Evolutionary conservation across 495 filamentous ascomycete genomes (phyloP).

Genomic region (Penicillium arizonense): DNA sequence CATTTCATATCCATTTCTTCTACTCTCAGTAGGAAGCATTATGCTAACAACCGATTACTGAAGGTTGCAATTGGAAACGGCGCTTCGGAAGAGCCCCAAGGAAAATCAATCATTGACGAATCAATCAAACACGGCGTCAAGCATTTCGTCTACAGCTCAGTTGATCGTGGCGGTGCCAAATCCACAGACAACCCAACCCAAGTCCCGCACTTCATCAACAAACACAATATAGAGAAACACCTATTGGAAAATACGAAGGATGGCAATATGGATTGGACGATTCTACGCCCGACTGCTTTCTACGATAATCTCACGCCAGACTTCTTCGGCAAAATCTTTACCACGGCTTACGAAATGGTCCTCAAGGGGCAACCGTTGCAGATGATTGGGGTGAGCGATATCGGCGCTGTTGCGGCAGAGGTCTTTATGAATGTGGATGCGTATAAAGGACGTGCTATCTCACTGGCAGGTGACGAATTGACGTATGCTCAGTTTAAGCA

Average conservation of each 20-base stretch:
- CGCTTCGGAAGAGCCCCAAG: constrained; percentile 54
- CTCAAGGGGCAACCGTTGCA: constrained; percentile 54
- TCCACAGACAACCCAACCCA: constrained; percentile 56
- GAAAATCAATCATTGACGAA: constrained; percentile 59
- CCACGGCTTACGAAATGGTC: constrained; percentile 46
- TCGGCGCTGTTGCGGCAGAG: constrained; percentile 62
- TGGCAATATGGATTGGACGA: constrained; percentile 55
- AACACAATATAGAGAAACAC: constrained; percentile 64
- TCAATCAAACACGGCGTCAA: constrained; percentile 55
- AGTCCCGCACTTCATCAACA: constrained; percentile 61
- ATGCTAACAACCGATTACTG: constrained; percentile 30
- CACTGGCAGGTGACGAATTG: constrained; percentile 60
- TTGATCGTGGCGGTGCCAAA: constrained; percentile 63
- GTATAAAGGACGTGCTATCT: constrained; percentile 46
- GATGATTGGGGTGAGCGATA: constrained; percentile 56
- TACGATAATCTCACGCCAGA: constrained; percentile 62
- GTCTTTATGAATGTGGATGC: constrained; percentile 52
- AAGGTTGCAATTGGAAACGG: constrained; percentile 20
- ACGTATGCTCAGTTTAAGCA: constrained; percentile 47
- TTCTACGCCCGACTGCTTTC: constrained; percentile 63
- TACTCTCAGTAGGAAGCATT: constrained; percentile 17
- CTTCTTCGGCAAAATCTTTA: constrained; percentile 59
- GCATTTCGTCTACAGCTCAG: constrained; percentile 64
- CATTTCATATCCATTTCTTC: constrained; percentile 32
- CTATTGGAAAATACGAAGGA: constrained; percentile 44